phyloP scores from a whole-genome alignment of 1,284 basidiomycete genomes.

The Ustilago lituana region DNA sequence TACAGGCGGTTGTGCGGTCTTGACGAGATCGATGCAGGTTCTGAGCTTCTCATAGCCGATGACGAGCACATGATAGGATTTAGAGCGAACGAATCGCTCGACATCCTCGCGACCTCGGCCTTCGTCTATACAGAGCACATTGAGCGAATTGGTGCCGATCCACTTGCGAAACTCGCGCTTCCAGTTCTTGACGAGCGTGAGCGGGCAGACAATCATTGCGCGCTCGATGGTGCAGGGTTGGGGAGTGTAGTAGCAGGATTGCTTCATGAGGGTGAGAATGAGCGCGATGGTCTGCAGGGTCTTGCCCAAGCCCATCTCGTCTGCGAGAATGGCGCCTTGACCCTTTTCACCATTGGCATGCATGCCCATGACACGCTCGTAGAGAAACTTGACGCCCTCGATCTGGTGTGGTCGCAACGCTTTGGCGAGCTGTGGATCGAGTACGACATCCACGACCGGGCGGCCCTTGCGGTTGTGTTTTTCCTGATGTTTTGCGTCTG shows the following conservation, averaged over 20 bases:
- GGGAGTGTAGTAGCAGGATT: conserved; percentile 62
- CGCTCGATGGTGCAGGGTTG: conserved; percentile 54
- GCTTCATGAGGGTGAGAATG: conserved; percentile 59
- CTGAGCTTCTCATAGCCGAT: conserved; percentile 94
- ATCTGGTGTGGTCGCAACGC: conserved; percentile 96
- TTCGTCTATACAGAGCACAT: conserved; percentile 79
- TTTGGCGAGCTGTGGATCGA: conserved; percentile 86
- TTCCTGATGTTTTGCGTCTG: conserved; percentile 76
- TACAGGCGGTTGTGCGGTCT: conserved; percentile 75
- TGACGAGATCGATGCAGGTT: conserved; percentile 54
- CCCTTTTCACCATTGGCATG: conserved; percentile 79
- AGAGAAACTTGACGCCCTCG: conserved; percentile 98
- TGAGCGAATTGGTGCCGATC: conserved; percentile 77
- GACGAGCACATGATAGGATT: conserved; percentile 81
- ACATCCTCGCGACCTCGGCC: conserved; percentile 46
- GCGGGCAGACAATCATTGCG: conserved; percentile 84
- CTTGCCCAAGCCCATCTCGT: conserved; percentile 84
- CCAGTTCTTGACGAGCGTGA: conserved; percentile 95
- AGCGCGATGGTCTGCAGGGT: conserved; percentile 65
- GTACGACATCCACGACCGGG: conserved; percentile 75
- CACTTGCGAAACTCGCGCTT: conserved; percentile 94
- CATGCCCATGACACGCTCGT: conserved; percentile 93
- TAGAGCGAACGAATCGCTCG: conserved; percentile 65
- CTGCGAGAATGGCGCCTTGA: conserved; percentile 96
- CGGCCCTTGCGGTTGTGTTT: conserved; percentile 75